phyloP scores from a whole-genome alignment of 352 stramenopile genomes.

The Pythium folliculosum region DNA sequence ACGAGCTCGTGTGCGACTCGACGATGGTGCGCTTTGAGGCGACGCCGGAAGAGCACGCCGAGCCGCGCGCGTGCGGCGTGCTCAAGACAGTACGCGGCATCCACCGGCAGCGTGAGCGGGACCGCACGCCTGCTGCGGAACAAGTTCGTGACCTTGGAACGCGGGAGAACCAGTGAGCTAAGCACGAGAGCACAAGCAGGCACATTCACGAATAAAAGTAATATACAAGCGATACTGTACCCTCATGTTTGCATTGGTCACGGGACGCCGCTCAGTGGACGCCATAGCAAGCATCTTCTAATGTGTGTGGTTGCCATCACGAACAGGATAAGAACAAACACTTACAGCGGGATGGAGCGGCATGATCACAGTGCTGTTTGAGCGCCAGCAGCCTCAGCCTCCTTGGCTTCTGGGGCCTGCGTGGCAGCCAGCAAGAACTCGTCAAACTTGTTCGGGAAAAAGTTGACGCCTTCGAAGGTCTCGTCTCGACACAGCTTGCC shows the following conservation, averaged over 20 bases:
- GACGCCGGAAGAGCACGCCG: not conserved
- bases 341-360: not conserved
- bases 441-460: slow-evolving; percentile 89
- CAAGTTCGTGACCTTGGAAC: no score
- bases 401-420: not conserved
- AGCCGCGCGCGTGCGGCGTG: slow-evolving; percentile 34
- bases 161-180: slow-evolving; percentile 24
- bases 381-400: slow-evolving; percentile 6
- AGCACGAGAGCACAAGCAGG: not conserved
- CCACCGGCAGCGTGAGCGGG: slow-evolving; percentile 33
- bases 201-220: not conserved
- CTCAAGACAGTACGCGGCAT: slow-evolving; percentile 47
- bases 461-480: slow-evolving; percentile 94
- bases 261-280: not conserved
- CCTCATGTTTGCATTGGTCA: slow-evolving; percentile 1
- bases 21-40: slow-evolving; percentile 60
- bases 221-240: slow-evolving; percentile 22
- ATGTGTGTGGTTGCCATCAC: not conserved
- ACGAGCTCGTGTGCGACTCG: slow-evolving; percentile 76
- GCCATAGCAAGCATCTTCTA: not conserved
- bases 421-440: slow-evolving; percentile 14
- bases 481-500: slow-evolving; percentile 95
- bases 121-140: not conserved
- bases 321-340: not conserved
- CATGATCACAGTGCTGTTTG: slow-evolving; percentile 6